Evolutionary conservation across 2,329 filamentous ascomycete species (phyloP), one percentile per base, ranked within the genome.

Genomic region (Penicillium sp.): DNA sequence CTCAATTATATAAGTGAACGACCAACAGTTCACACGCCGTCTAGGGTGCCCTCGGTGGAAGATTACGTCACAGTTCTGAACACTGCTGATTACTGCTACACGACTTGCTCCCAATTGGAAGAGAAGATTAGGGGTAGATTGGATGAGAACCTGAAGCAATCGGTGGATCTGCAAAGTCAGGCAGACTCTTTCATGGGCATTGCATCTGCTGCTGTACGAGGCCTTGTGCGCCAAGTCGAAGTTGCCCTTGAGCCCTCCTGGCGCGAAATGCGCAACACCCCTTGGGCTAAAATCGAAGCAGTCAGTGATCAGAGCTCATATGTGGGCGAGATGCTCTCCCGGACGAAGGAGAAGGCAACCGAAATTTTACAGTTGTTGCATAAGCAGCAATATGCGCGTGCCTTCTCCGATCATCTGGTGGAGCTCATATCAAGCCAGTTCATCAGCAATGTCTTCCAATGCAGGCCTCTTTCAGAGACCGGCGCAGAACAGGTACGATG

Each of bases 31-130:
- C 73, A 76, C 51, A 77, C 75, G 3, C 77, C 79, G 2, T 79
- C 79, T 1, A 71, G 66, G 45, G 59, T 67, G n/a, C 70, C 72
- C 2, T 67, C 68, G 6, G 56, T 93, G 2, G 83, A 95, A 61
- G 86, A 95, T 55, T 80, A 87, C 3, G 79, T 96, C 13, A 74
- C 95, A 3, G 89, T 97, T 1, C 76, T 98, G 42, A 98, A 98
- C 65, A 97, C 93, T 1, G 91, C 93, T 0, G 93, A 98, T 64
- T 98, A 97, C 68, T 98, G 93, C 80, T 91, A 96, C 64, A 82
- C 82, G 24, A 97, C 95, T 28, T 93, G 89, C 43, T 89, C 84
- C 42, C 91, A 97, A 64, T 77, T 98, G 1, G 91, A 97, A 66
- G 90, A 97, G 61, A 95, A 87, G 68, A 90, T 98, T 69, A 91